Base-by-base conservation (phyloP, 768 basidiomycete genomes). In the Cystofilobasidium ferigula region DNA sequence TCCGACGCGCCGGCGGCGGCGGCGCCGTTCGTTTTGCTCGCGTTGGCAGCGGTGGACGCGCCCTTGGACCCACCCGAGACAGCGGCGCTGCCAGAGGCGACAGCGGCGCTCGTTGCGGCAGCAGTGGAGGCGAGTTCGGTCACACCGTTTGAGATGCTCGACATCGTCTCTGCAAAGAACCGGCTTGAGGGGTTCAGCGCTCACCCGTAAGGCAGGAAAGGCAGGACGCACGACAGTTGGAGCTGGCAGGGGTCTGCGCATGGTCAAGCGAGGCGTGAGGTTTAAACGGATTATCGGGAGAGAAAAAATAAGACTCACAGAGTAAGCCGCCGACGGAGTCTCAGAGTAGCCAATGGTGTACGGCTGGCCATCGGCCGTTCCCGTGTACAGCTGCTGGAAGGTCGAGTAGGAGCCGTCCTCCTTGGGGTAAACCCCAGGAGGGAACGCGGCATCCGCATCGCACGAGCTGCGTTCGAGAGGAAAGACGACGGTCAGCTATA, bases 361-460 rank as follows among this genome's bases (percentile, higher is more conserved):
- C 12, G 51, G 14, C 28, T 26, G 28, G 3, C 51, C 51, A 18
- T 54, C 51, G 51, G 51, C 51, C 5, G 51, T 54, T 16, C 51
- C 63, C 22, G 51, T 61, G 51, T 51, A 60, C 68, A 75, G 71
- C 70, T 77, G 75, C 53, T 71, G 70, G 69, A 77, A 77, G 51
- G 76, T 77, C 18, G 75, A 76, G 57, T 72, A 74, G n/a, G 60
- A 40, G 18, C 74, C 75, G 42, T 82, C 70, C 0, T 83, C 84
- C 22, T 77, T 72, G 1, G 79, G 75, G 69, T 79, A 80, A 51
- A 80, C 74, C n/a, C 77, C 77, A 56, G 78, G 77, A 32, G 78
- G 62, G 36, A 47, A 69, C 62, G 76, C 76, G 51, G 77, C 69
- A 67, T 79, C 78, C 57, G 72, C 79, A 42, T 64, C 63, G 42